Conservation (phyloP, 1,284 basidiomycete species). For the Microbotryomycetes sp. region DNA sequence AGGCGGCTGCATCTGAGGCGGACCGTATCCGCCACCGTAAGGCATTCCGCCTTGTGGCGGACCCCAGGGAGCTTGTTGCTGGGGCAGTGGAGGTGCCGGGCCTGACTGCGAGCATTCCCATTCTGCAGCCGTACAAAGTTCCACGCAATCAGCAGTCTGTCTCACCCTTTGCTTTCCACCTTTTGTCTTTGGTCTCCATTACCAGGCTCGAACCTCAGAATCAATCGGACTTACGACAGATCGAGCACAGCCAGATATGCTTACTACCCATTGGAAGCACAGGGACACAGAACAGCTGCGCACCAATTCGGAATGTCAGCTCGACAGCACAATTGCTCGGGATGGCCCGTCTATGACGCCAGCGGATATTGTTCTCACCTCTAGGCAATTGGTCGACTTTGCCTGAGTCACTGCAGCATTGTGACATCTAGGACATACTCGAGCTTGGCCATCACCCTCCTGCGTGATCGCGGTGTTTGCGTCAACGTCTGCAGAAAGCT, state of each 20-base stretch:
- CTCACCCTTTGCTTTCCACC: too few species aligned
- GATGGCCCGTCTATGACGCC: background rate
- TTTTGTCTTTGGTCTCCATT: too few species aligned
- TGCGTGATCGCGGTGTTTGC: background rate
- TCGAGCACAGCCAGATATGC: constrained; percentile 25
- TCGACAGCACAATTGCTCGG: background rate
- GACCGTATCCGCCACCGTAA: constrained; percentile 12
- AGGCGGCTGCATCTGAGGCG: constrained; percentile 14
- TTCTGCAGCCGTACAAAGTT: background rate
- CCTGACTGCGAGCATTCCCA: constrained; percentile 17
- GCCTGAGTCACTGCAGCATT: background rate
- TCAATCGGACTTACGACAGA: constrained; percentile 10
- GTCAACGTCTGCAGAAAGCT: too few species aligned
- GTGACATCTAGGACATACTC: constrained; percentile 6
- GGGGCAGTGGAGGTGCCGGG: constrained; percentile 13
- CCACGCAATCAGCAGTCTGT: too few species aligned
- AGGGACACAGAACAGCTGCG: constrained; percentile 25
- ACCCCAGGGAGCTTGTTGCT: constrained; percentile 8
- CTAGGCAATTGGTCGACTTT: constrained; percentile 1
- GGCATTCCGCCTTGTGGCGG: background rate
- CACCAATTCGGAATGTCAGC: too few species aligned
- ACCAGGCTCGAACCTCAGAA: too few species aligned
- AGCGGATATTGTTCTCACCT: background rate
- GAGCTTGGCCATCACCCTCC: constrained; percentile 1
- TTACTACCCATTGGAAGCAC: constrained; percentile 16